These are phyloP conservation scores for Rhizopogon vesiculosus DNA, from an alignment of 768 basidiomycete genomes.

Conservation along the genomic window DNA sequence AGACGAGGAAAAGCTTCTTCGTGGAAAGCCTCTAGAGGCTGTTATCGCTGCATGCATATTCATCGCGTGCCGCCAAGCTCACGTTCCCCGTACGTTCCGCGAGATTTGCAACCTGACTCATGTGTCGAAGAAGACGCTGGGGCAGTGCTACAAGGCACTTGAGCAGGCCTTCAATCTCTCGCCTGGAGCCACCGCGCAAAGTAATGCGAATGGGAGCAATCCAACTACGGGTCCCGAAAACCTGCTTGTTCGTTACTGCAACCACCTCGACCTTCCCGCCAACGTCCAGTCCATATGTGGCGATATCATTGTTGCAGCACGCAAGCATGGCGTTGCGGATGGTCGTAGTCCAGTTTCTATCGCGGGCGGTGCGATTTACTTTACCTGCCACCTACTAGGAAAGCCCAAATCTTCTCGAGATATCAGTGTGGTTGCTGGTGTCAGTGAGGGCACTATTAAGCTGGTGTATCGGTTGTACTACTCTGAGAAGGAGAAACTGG, in stretches of 20 bases:
- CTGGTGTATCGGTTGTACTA: slow-evolving; percentile 82
- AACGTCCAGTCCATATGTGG: slow-evolving; percentile 80
- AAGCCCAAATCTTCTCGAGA: slow-evolving; percentile 73
- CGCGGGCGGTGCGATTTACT: slow-evolving; percentile 95
- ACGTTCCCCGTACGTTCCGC: slow-evolving; percentile 93
- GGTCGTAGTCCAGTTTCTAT: slow-evolving; percentile 97
- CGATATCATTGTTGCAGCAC: slow-evolving; percentile 77
- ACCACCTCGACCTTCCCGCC: slow-evolving; percentile 81
- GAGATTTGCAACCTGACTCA: slow-evolving; percentile 93
- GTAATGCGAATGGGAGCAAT: slow-evolving; percentile 24
- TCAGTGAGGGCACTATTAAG: slow-evolving; percentile 94
- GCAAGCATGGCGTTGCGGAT: slow-evolving; percentile 84
- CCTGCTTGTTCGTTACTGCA: slow-evolving; percentile 89
- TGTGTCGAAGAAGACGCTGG: slow-evolving; percentile 91
- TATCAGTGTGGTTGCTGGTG: slow-evolving; percentile 87
- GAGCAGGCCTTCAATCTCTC: slow-evolving; percentile 86
- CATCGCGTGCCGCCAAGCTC: slow-evolving; percentile 92
- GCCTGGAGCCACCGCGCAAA: slow-evolving; percentile 67
- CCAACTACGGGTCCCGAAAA: slow-evolving; percentile 75
- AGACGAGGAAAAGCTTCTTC: slow-evolving; percentile 90
- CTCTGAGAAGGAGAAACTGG: slow-evolving; percentile 66
- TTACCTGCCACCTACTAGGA: slow-evolving; percentile 81
- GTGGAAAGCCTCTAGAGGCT: slow-evolving; percentile 88
- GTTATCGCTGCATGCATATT: slow-evolving; percentile 98
- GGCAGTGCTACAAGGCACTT: slow-evolving; percentile 88